Conservation (phyloP, 768 basidiomycete genomes). For the Gymnopilus dilepis region DNA sequence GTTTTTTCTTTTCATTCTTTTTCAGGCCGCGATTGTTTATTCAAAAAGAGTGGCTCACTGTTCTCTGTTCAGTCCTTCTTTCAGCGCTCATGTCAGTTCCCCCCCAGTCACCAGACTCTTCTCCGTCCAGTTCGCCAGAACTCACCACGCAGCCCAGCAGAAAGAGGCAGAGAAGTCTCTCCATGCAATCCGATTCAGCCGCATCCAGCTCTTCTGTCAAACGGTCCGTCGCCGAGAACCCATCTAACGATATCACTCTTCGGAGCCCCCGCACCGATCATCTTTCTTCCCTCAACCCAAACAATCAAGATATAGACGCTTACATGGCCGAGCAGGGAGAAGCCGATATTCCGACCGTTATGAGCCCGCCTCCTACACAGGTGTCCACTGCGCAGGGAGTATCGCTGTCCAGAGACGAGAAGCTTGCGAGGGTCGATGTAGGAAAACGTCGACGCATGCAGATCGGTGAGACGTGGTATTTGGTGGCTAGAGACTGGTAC, state of each 20-base stretch:
- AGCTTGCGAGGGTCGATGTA: constrained; percentile 53
- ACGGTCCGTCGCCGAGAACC: constrained; percentile 76
- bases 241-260: constrained; percentile 45
- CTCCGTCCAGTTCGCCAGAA: constrained; percentile 46
- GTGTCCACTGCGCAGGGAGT: constrained; percentile 31
- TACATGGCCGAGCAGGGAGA: constrained; percentile 69
- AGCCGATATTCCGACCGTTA: constrained; percentile 36
- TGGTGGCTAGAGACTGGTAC: constrained; percentile 76
- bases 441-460: constrained; percentile 55
- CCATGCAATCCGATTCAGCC: constrained; percentile 78
- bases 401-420: constrained; percentile 43
- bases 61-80: constrained; percentile 20
- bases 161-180: constrained; percentile 77
- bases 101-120: constrained; percentile 50
- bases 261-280: constrained; percentile 48
- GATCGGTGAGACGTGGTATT: constrained; percentile 78
- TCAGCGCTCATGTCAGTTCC: constrained; percentile 48
- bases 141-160: constrained; percentile 48
- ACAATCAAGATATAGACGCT: constrained; percentile 63
- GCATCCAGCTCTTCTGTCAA: constrained; percentile 77
- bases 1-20: constrained; percentile 22
- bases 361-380: constrained; percentile 30
- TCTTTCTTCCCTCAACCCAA: constrained; percentile 47
- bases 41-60: constrained; percentile 26
- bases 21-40: constrained; percentile 14